Base-by-base conservation (phyloP, 177 flowering plant species). In the Vitis hybrid region DNA sequence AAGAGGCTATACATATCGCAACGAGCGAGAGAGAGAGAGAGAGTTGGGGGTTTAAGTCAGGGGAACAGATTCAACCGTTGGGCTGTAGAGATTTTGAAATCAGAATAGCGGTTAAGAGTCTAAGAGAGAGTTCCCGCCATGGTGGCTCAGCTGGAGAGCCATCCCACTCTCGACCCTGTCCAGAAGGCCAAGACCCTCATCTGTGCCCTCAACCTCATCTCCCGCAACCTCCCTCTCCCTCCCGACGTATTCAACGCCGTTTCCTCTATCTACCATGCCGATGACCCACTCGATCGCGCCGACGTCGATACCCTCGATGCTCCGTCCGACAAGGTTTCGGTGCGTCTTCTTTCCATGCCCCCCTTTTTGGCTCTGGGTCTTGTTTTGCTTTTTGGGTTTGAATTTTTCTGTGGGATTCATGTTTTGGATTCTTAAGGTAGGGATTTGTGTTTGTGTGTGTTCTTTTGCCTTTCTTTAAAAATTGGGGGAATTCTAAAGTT, bases 201-300 rank as follows among this genome's bases (percentile, higher is more conserved):
- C 72, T 89, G 80, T 62, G 99, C 99, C 13, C 90, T 94, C 65
- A 91, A 86, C 72, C 82, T 88, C 67, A 66, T 95, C 77, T 93
- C 99, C 46, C 82, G 99, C 21, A 76, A 92, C 81, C 89, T 94
- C 73, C 97, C 99, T 52, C 82, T 92, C 35, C 92, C 99, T 70
- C 84, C 91, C 52, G 81, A 88, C 49, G 73, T 94, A 27, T 78
- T 83, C 67, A 77, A 82, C 67, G 46, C 88, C 65, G 90, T 95
- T 65, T 81, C 86, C 35, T 87, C 91, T 32, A 89, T 94, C 81
- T 90, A 79, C 62, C 32, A 71, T 32, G 72, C 56, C 21, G 75
- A 9, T 32, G 30, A 76, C 56, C 11, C 6, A 48, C 21, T 2
- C 57, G 50, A 40, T 13, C 54, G 13, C 56, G 56, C n/a, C 24